Base-by-base conservation (phyloP, 1,284 basidiomycete genomes). In the Apiotrichum brassicae region DNA sequence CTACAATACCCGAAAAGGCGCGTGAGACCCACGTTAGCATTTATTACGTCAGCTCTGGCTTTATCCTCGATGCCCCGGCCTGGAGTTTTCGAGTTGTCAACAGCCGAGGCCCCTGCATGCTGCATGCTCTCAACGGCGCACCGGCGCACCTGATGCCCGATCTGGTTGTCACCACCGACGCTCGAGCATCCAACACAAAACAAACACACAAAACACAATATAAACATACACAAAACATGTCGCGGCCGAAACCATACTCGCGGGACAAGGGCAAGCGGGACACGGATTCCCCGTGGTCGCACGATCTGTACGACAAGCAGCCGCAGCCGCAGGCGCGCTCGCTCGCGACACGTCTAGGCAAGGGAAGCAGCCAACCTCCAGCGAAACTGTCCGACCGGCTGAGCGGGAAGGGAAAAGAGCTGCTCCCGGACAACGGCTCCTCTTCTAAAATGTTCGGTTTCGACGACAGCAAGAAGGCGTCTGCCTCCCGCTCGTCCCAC, bases 261-360 rank as follows among this genome's bases (percentile, higher is more conserved):
- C 54, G 53, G 23, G 23, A 35, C 33, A 36, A 43, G 26, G 40
- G 57, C 56, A 42, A 63, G 60, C 53, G 62, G 58, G 48, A 56
- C 45, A 7, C 38, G 20, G 51, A 54, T 26, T 59, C 58, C 13
- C 36, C 49, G 36, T 72, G 70, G 70, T 70, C 62, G 50, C 70
- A 72, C 53, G 70, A 72, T 48, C 57, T 70, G 18, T 58, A 66
- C 51, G 46, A 59, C 32, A 42, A 44, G 46, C n/a, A n/a, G n/a
- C n/a, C 50, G 39, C 35, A 42, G 46, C 33, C 48, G 60, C 4
- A n/a, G n/a, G n/a, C n/a, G n/a, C n/a, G n/a, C n/a, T n/a, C n/a
- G n/a, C n/a, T n/a, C n/a, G n/a, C n/a, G n/a, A n/a, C n/a, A n/a
- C n/a, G n/a, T n/a, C n/a, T n/a, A n/a, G n/a, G n/a, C n/a, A n/a